Percentiles rank a stretch among this genome's conserved stretches.
phyloP scores from a whole-genome alignment of 345 rosid species.

The Melaleuca alternifolia region DNA sequence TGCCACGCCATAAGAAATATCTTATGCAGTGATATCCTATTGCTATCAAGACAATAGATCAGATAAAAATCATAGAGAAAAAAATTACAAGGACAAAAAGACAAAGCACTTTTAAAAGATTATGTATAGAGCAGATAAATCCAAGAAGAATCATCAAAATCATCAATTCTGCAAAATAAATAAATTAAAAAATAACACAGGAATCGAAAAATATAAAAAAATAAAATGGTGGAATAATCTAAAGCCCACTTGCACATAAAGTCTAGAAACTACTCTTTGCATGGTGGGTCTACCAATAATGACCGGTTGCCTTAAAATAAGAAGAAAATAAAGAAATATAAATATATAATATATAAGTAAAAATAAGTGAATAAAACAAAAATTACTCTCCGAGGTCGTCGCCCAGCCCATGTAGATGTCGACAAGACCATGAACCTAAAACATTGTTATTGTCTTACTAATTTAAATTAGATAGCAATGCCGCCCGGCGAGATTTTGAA shows the following conservation, averaged over 20 bases:
- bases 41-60: fast-evolving
- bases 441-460: not conserved
- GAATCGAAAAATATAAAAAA: not conserved
- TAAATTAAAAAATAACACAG: not conserved
- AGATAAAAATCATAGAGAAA: not conserved
- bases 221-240: not conserved
- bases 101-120: not conserved
- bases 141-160: not conserved
- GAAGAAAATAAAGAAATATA: not conserved
- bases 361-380: not conserved
- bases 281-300: not conserved
- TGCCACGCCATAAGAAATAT: not conserved
- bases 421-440: not conserved
- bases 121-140: not conserved
- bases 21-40: fast-evolving
- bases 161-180: not conserved
- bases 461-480: not conserved
- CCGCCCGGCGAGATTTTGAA: not conserved
- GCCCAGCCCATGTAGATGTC: not conserved
- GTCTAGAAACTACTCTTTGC: not conserved
- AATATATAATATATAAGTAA: too few species aligned
- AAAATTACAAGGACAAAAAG: not conserved
- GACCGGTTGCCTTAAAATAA: not conserved
- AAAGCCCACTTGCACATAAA: not conserved
- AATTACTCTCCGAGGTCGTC: not conserved